Evolutionary conservation across 2,329 filamentous ascomycete genomes (phyloP), one percentile per base, ranked within the genome.

Genomic region (Diaporthe eres): DNA sequence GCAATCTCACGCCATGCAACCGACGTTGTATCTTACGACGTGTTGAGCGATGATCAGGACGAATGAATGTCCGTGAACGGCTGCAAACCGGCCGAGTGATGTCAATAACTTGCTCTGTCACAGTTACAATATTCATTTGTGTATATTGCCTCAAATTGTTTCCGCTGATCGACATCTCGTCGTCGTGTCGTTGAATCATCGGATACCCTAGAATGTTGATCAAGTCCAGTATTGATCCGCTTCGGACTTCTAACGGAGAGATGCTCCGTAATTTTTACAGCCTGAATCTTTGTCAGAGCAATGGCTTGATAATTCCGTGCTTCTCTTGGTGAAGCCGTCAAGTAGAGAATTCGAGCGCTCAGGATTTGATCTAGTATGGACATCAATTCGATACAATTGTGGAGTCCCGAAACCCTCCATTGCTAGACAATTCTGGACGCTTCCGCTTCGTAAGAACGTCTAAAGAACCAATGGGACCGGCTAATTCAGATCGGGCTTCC

Each of bases 271-370:
- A 25, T 44, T 17, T 39, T 42, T 1, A 0, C 2, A 1, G 15
- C 12, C 19, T 0, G 19, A 39, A 15, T 22, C 3, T 3, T 13
- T 4, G 19, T 34, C 13, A 17, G 3, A 22, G 55, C 0, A 22
- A 9, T 2, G 3, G 0, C 55, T 0, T 34, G 3, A 9, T 7
- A 19, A 13, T n/a, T 58, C 8, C 1, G n/a, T 8, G 17, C 5
- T 10, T 2, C 15, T 10, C 31, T 37, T 4, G 1, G 8, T n/a
- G 55, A 37, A n/a, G 17, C 9, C 8, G 1, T 19, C 28, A 58
- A 58, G 4, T 4, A 37, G 1, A 1, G 8, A n/a, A 10, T 37
- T 34, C 9, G 17, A 10, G 9, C 10, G 34, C 5, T 13, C 9
- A 60, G 6, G 19, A 39, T 13, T 19, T 19, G 6, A 4, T 31